A percentile compares a stretch with the other conserved stretches of the same genome.
Conservation (phyloP, 2,329 filamentous ascomycete species). For the Phyllosticta citriasiana region DNA sequence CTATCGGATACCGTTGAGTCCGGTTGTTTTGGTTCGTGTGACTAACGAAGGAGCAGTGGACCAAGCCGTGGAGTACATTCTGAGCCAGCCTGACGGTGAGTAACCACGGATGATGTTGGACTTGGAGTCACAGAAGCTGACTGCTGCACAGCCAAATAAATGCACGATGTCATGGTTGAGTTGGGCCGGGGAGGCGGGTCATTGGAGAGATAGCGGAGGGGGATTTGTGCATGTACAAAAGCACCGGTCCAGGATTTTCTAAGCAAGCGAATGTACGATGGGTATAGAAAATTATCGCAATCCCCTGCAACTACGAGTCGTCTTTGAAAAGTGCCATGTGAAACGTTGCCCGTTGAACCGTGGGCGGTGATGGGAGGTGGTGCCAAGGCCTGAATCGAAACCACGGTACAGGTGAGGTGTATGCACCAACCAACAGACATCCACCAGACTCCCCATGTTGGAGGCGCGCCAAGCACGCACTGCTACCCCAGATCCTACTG, state of each 20-base stretch:
- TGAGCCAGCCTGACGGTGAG: constrained; percentile 84
- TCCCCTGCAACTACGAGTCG: background rate
- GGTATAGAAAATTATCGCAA: constrained; percentile 22
- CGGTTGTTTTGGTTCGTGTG: background rate
- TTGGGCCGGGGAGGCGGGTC: constrained; percentile 13
- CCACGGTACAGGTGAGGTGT: background rate
- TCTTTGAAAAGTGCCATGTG: constrained; percentile 2
- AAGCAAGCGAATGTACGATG: constrained; percentile 21
- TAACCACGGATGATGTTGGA: constrained; percentile 16
- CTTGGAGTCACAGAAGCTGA: constrained; percentile 15
- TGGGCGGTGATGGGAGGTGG: background rate
- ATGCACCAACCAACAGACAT: background rate
- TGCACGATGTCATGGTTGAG: constrained; percentile 11
- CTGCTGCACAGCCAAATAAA: constrained; percentile 22
- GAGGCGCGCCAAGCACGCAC: background rate
- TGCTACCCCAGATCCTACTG: background rate
- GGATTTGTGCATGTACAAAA: constrained; percentile 18
- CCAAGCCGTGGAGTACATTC: constrained; percentile 90
- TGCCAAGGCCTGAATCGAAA: background rate
- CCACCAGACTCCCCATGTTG: background rate
- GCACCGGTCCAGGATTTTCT: constrained; percentile 25
- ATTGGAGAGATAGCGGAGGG: constrained; percentile 14
- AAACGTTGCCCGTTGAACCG: constrained; percentile 4
- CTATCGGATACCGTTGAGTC: background rate
- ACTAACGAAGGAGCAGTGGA: constrained; percentile 54